Percentiles rank a stretch among this genome's conserved stretches.
Evolutionary conservation across 345 rosid species (phyloP).

Genomic region (Eucalyptus pauciflora): DNA sequence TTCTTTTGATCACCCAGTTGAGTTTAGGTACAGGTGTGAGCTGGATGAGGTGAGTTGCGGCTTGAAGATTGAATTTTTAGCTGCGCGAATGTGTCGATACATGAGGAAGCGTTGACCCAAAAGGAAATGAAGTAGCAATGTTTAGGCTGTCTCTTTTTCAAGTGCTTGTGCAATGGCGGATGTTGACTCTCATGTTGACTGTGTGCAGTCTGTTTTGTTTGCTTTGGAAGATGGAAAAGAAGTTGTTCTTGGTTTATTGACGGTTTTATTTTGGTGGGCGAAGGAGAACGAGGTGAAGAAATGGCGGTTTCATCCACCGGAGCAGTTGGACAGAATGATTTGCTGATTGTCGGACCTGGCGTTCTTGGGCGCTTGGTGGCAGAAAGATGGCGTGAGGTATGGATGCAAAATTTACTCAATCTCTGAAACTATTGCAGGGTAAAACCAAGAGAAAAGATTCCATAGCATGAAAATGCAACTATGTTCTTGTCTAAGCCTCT

Average conservation of each 20-base stretch:
- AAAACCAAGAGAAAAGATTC: not conserved
- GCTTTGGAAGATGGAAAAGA: not conserved
- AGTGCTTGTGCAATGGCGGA: not conserved
- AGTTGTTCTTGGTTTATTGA: not conserved
- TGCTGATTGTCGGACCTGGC: slow-evolving; percentile 88
- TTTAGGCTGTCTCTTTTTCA: not conserved
- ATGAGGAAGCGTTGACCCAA: not conserved
- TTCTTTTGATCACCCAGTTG: not conserved
- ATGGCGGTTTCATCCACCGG: slow-evolving; percentile 31
- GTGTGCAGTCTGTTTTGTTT: not conserved
- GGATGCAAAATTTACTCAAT: not conserved
- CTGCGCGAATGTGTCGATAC: not conserved
- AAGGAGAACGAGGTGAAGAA: slow-evolving; percentile 37
- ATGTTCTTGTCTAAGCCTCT: not conserved
- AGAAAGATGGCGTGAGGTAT: slow-evolving; percentile 76
- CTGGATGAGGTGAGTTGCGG: not conserved
- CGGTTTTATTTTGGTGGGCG: not conserved
- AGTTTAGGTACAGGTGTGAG: not conserved
- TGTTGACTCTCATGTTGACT: not conserved
- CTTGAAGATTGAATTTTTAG: not conserved
- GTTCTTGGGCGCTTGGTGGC: slow-evolving; percentile 97
- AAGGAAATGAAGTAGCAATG: not conserved
- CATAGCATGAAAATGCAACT: not conserved
- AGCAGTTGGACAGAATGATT: slow-evolving; percentile 52
- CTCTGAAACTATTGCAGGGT: not conserved